Evolutionary conservation across 2,329 filamentous ascomycete species (phyloP), one percentile per base, ranked within the genome.

Genomic region (Alternaria brassicicola): DNA sequence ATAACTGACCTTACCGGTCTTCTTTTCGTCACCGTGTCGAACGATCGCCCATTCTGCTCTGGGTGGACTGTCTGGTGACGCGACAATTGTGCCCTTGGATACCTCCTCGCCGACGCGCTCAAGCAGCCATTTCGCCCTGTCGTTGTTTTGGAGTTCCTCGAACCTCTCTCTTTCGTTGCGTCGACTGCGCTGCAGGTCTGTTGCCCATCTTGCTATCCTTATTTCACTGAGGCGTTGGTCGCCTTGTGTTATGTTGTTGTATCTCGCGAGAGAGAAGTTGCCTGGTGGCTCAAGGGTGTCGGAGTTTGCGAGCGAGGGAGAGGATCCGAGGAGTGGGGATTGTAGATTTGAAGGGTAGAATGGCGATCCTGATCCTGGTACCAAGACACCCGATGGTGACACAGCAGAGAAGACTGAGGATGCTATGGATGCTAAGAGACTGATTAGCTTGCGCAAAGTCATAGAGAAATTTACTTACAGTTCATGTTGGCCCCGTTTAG

Each of bases 191-290:
- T 96, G 91, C 0, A 96, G 81, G 67, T 95, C 90, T 7, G 87
- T 85, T 0, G 92, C 92, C 92, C 92, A 96, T 70, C 89, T 90
- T 2, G 89, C 90, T 17, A 96, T 82, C 6, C 89, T 84, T n/a
- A 94, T 83, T 63, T 89, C 86, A 12, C 87, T 86, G 39, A 88
- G 78, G 6, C 80, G 81, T 65, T 89, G 86, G 69, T 89, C 86
- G 17, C 82, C 80, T 57, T 85, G 83, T 17, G 60, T 45, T 70
- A 87, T 81, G 13, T 63, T 65, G 36, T 84, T 80, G 52, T 89
- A 81, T 55, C 86, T 81, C 7, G 75, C 66, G 6, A 77, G 61
- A 3, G 74, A 75, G 57, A 80, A 79, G 28, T 75, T 72, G 6
- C 67, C 63, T 1, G 71, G 66, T n/a, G 68, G 61, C 6, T 73